Evolutionary conservation across 371 early-diverging fungal species (phyloP), one percentile per base, ranked within the genome.

Genomic region (Homolaphlyctis polyrhiza): DNA sequence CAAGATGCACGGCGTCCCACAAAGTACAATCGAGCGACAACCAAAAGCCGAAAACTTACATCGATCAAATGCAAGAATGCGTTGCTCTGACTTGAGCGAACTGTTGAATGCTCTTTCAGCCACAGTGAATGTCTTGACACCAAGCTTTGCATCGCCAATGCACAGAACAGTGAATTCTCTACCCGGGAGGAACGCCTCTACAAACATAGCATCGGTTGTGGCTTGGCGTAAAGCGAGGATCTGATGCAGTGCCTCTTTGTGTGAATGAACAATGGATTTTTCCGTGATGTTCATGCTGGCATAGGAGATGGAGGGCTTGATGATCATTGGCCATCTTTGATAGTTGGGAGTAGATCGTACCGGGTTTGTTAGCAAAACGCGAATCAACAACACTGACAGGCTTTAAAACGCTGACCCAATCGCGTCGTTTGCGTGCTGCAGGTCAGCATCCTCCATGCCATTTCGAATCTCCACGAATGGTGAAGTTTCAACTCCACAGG

Each of bases 81-180:
- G 66, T 57, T 79, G 68, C 50, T 60, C 66, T 49, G 58, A 66
- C 36, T 62, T 65, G 21, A 82, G 36, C 11, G 60, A 62, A 2
- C 62, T 36, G 34, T 75, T 65, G 66, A 82, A 82, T 27, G 66
- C 80, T 16, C 82, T 68, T 35, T 82, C 82, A 2, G 78, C 82
- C 28, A 71, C 78, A 11, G 76, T 65, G 60, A 68, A 81, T 21
- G 75, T 78, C 16, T 66, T 65, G 4, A 77, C 61, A 18, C 78
- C 76, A 59, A 65, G 57, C 0, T 58, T 62, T n/a, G 60, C 57
- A 47, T 74, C 71, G 13, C 81, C 81, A 28, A 73, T 64, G 25
- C 71, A 67, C 13, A 81, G 63, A 0, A 66, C 81, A 0, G 82
- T 81, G 35, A 76, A 81, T 66, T 81, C 82, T 21, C 77, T 72